Conservation (phyloP, 495 filamentous ascomycete species). For the Daldinia vernicosa region DNA sequence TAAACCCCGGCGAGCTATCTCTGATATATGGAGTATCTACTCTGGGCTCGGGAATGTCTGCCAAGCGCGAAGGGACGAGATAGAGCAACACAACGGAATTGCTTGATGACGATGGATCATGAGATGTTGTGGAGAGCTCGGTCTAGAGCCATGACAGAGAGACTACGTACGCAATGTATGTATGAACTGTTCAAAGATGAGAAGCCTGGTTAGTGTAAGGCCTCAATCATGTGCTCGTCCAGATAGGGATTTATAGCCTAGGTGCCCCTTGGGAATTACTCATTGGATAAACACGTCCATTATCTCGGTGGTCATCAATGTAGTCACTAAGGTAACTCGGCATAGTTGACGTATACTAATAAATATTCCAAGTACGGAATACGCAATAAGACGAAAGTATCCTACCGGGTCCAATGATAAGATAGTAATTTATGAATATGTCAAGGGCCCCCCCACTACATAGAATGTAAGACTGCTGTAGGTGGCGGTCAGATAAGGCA, state of each 20-base stretch:
- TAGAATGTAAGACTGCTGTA: background rate
- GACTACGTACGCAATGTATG: background rate
- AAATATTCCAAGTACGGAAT: background rate
- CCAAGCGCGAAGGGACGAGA: slow-evolving; percentile 38
- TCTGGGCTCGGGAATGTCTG: slow-evolving; percentile 15
- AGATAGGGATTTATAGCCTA: slow-evolving; percentile 2
- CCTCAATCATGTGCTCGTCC: background rate
- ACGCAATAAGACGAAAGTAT: slow-evolving; percentile 10
- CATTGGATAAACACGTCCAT: background rate
- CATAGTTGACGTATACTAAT: background rate
- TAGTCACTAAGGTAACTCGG: background rate
- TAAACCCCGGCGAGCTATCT: slow-evolving; percentile 10
- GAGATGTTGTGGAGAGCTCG: slow-evolving; percentile 37
- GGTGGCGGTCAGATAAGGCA: slow-evolving; percentile 39
- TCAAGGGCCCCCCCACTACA: slow-evolving; percentile 3
- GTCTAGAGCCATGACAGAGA: slow-evolving; percentile 12
- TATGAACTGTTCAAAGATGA: background rate
- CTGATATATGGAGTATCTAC: slow-evolving; percentile 19
- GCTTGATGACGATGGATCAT: slow-evolving; percentile 41
- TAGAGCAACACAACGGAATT: slow-evolving; percentile 33
- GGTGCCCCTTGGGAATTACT: background rate
- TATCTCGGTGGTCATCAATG: slow-evolving; percentile 16
- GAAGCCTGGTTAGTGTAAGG: background rate
- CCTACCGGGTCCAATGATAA: slow-evolving; percentile 13
- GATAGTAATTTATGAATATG: slow-evolving; percentile 27